A percentile compares a stretch with the other conserved stretches of the same genome.
phyloP scores from a whole-genome alignment of 2,329 filamentous ascomycete genomes.

The Colletotrichum incanum region DNA sequence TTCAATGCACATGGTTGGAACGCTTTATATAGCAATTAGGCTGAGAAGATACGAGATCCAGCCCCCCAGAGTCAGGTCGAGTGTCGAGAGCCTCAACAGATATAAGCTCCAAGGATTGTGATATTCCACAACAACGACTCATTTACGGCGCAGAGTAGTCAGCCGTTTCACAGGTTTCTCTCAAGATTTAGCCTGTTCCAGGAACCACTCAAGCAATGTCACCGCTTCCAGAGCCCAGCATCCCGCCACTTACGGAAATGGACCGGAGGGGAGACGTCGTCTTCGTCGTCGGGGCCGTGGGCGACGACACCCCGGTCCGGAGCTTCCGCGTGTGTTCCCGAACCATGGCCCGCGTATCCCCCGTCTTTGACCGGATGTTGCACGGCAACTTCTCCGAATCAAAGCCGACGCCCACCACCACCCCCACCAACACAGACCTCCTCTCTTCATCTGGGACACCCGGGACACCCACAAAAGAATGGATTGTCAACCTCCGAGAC shows the following conservation, averaged over 20 bases:
- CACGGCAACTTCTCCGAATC: constrained; percentile 49
- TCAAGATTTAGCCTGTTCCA: not conserved
- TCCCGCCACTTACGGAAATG: constrained; percentile 25
- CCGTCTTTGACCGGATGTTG: constrained; percentile 51
- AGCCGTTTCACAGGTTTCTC: not conserved
- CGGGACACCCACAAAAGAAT: constrained; percentile 38
- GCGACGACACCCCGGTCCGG: constrained; percentile 27
- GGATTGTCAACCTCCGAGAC: constrained; percentile 50
- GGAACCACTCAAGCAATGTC: constrained; percentile 13
- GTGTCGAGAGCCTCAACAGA: constrained; percentile 15
- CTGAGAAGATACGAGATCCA: constrained; percentile 23
- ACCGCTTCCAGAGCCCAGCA: constrained; percentile 9
- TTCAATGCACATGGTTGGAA: constrained; percentile 18
- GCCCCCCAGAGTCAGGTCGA: constrained; percentile 8
- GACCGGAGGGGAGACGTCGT: constrained; percentile 27
- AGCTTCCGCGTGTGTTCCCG: constrained; percentile 49
- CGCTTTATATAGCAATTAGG: constrained; percentile 24
- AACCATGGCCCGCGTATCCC: constrained; percentile 48
- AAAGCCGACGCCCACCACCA: constrained; percentile 29
- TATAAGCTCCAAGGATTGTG: not conserved
- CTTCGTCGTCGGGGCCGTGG: constrained; percentile 28
- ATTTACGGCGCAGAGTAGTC: not conserved
- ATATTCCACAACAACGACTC: not conserved
- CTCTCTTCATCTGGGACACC: not conserved
- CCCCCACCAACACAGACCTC: not conserved